Percentiles rank a stretch among this genome's conserved stretches.
Evolutionary conservation across 2,329 filamentous ascomycete genomes (phyloP).

Genomic region (Scortechinia acanthostroma): DNA sequence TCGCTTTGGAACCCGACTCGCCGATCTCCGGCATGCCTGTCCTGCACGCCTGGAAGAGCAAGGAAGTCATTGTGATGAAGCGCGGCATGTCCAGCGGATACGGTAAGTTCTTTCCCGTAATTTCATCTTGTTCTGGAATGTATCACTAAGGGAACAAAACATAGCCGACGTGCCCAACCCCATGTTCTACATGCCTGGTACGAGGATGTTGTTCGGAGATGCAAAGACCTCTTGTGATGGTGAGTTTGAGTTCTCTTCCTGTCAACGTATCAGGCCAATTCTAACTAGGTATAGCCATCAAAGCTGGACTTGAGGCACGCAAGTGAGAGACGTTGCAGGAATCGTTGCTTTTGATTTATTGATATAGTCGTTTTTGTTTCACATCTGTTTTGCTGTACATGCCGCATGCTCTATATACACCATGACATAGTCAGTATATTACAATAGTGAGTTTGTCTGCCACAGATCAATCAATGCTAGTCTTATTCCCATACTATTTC

Average conservation of each 20-base stretch:
- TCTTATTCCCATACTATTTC: too few species aligned
- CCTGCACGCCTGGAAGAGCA: constrained; percentile 87
- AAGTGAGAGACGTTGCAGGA: too few species aligned
- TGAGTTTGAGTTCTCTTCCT: constrained; percentile 24
- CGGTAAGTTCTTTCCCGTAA: constrained; percentile 40
- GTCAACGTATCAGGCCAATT: neutral
- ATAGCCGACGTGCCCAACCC: constrained; percentile 85
- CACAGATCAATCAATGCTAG: too few species aligned
- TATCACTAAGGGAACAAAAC: neutral
- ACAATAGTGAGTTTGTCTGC: too few species aligned
- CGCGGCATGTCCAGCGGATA: constrained; percentile 82
- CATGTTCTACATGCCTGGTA: constrained; percentile 86
- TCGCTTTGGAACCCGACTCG: constrained; percentile 75
- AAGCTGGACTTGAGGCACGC: constrained; percentile 24
- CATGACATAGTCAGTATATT: too few species aligned
- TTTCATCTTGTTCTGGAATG: constrained; percentile 1
- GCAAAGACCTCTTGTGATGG: constrained; percentile 78
- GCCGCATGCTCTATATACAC: too few species aligned
- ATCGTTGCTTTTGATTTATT: too few species aligned
- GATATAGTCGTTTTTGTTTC: too few species aligned
- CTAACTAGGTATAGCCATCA: constrained; percentile 22
- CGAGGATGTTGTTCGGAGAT: constrained; percentile 88
- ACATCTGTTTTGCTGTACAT: too few species aligned
- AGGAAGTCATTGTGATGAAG: constrained; percentile 91
- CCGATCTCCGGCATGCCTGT: constrained; percentile 90